phyloP scores from a whole-genome alignment of 768 basidiomycete genomes.

The Flagelloscypha sp. region DNA sequence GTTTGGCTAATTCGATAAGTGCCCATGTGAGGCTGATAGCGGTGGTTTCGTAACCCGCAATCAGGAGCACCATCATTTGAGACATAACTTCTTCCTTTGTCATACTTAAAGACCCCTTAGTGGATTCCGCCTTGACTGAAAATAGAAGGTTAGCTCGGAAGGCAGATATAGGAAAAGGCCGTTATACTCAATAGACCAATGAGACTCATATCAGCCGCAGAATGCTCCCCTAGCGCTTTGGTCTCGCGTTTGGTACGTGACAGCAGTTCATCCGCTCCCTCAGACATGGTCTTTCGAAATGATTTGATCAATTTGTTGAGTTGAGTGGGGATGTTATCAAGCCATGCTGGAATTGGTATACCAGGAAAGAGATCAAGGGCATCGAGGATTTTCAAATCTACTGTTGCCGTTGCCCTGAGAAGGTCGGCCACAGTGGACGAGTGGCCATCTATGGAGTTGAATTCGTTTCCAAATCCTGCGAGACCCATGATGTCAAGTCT shows the following conservation, averaged over 20 bases:
- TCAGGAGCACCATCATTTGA: conserved; percentile 30
- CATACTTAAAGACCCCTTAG: conserved; percentile 24
- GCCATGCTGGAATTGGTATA: conserved; percentile 25
- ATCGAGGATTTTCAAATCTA: conserved; percentile 19
- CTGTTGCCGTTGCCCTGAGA: conserved; percentile 28
- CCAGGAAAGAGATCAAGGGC: conserved; percentile 27
- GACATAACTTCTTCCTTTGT: conserved; percentile 29
- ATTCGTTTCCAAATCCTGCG: conserved; percentile 52
- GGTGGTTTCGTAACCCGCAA: conserved; percentile 34
- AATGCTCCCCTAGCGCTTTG: conserved; percentile 14
- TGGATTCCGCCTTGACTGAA: conserved; percentile 28
- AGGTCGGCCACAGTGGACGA: conserved; percentile 30
- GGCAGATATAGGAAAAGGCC: not conserved
- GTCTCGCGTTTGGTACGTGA: conserved; percentile 26
- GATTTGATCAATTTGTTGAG: conserved; percentile 20
- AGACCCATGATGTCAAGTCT: conserved; percentile 53
- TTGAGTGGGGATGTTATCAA: conserved; percentile 28
- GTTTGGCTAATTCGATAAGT: conserved; percentile 25
- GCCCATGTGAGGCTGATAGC: conserved; percentile 27
- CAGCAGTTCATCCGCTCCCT: conserved; percentile 32
- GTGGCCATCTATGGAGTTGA: conserved; percentile 43
- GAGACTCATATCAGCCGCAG: conserved; percentile 27
- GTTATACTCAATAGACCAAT: conserved; percentile 27
- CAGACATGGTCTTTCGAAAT: conserved; percentile 25
- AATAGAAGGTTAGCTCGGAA: not conserved